A percentile compares a stretch with the other conserved stretches of the same genome.
These are phyloP conservation scores for Salix brachista DNA, from an alignment of 345 rosid species.

Conservation along the genomic window DNA sequence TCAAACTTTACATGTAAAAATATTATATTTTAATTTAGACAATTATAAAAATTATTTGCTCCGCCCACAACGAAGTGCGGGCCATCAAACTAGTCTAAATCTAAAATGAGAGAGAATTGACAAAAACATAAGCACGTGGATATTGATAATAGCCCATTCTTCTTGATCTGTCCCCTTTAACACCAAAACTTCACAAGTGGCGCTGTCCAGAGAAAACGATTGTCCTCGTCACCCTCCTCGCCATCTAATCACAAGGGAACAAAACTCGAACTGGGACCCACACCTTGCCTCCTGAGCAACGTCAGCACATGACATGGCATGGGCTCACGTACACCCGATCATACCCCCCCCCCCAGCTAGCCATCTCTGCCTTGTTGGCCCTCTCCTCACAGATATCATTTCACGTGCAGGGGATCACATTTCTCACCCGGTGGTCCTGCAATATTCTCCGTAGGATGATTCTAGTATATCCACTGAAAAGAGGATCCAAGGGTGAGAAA, in stretches of 20 bases:
- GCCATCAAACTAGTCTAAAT: too few species aligned
- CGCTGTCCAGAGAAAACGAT: background rate
- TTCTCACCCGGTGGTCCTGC: slow-evolving; percentile 11
- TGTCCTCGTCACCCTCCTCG: background rate
- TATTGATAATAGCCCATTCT: background rate
- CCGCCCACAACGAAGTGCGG: too few species aligned
- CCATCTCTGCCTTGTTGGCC: background rate
- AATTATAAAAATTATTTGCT: too few species aligned
- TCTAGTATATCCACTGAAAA: background rate
- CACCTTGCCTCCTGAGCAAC: slow-evolving; percentile 19
- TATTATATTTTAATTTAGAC: too few species aligned
- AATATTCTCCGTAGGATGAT: background rate
- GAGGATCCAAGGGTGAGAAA: background rate
- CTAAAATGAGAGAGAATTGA: background rate
- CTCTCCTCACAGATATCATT: background rate
- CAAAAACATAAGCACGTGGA: background rate
- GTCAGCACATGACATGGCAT: slow-evolving; percentile 20
- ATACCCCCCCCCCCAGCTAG: background rate
- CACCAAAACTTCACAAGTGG: background rate
- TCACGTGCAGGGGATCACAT: slow-evolving; percentile 4
- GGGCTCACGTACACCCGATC: slow-evolving; percentile 10
- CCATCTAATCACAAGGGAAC: slow-evolving; percentile 18
- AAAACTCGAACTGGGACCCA: background rate
- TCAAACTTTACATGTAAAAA: too few species aligned
- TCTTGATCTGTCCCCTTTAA: background rate